phyloP scores from a whole-genome alignment of 140 eudicot genomes.

The Senecio squalidus region DNA sequence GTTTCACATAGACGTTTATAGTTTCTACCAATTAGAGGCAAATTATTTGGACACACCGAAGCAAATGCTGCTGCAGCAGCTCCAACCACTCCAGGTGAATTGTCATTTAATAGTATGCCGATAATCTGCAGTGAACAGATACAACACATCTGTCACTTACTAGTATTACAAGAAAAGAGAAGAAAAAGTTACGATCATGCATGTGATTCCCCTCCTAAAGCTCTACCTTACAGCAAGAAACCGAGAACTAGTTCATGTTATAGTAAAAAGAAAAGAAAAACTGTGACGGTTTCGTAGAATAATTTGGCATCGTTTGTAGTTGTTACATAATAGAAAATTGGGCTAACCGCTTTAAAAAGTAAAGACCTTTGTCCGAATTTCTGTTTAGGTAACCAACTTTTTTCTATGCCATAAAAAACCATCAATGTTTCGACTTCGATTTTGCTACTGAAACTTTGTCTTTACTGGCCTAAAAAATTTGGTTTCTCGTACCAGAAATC shows the following conservation, averaged over 20 bases:
- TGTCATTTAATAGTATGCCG: constrained; percentile 80
- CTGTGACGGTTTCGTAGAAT: too few relatives aligned
- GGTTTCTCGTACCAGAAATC: neutral
- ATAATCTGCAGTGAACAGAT: constrained; percentile 53
- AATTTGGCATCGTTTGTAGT: too few relatives aligned
- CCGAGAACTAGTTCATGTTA: too few relatives aligned
- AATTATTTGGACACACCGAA: constrained; percentile 85
- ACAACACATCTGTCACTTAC: neutral
- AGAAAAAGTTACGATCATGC: neutral
- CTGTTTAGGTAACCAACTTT: too few relatives aligned
- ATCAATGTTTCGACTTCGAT: too few relatives aligned
- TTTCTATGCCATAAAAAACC: too few relatives aligned
- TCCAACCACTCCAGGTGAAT: constrained; percentile 92
- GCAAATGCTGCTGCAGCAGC: constrained; percentile 97
- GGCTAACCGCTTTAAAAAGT: too few relatives aligned
- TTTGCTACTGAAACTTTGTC: too few relatives aligned
- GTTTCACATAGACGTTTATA: constrained; percentile 69
- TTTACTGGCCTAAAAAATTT: neutral
- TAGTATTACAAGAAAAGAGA: neutral
- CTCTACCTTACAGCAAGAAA: too few relatives aligned
- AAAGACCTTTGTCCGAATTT: too few relatives aligned
- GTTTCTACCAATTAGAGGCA: constrained; percentile 65
- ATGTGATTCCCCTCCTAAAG: constrained; percentile 12
- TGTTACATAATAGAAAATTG: too few relatives aligned
- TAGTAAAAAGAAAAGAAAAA: too few relatives aligned